A percentile compares a stretch with the other conserved stretches of the same genome.
Evolutionary conservation across 2,329 filamentous ascomycete genomes (phyloP).

Genomic region (Verticillium longisporum): DNA sequence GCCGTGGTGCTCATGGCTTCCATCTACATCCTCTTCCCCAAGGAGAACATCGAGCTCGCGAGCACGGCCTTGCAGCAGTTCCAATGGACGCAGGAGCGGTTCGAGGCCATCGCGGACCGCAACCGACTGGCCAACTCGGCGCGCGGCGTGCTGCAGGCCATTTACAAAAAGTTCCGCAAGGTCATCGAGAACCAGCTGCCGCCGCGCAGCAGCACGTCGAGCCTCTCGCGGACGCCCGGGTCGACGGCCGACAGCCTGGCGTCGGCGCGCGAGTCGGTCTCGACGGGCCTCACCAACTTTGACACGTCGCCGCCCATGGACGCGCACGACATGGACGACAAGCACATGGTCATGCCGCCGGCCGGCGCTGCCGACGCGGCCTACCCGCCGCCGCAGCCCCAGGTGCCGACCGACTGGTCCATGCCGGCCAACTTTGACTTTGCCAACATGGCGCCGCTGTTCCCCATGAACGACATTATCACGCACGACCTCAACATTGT

Average conservation of each 20-base stretch:
- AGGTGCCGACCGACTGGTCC: constrained; percentile 25
- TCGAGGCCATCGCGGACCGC: constrained; percentile 42
- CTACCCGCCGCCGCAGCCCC: constrained; percentile 10
- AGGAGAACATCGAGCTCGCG: constrained; percentile 42
- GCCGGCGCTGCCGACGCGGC: background rate
- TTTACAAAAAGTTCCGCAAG: constrained; percentile 46
- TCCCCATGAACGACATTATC: constrained; percentile 49
- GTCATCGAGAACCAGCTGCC: constrained; percentile 29
- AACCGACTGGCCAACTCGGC: constrained; percentile 49
- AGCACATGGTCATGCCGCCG: background rate
- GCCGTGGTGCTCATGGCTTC: constrained; percentile 54
- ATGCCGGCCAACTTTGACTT: constrained; percentile 41
- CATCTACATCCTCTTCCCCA: constrained; percentile 54
- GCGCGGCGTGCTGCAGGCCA: constrained; percentile 47
- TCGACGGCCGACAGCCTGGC: constrained; percentile 11
- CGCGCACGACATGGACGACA: background rate
- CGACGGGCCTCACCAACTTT: constrained; percentile 5
- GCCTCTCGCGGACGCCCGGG: constrained; percentile 8
- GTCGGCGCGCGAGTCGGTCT: constrained; percentile 8
- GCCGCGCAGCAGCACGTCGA: constrained; percentile 7
- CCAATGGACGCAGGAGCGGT: constrained; percentile 52
- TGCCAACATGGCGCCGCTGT: constrained; percentile 45
- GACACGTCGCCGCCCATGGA: background rate
- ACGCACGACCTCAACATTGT: constrained; percentile 49
- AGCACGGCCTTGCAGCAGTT: constrained; percentile 47